A percentile compares a stretch with the other conserved stretches of the same genome.
Conservation (phyloP, 306 rosid species). For the Malus fusca region DNA sequence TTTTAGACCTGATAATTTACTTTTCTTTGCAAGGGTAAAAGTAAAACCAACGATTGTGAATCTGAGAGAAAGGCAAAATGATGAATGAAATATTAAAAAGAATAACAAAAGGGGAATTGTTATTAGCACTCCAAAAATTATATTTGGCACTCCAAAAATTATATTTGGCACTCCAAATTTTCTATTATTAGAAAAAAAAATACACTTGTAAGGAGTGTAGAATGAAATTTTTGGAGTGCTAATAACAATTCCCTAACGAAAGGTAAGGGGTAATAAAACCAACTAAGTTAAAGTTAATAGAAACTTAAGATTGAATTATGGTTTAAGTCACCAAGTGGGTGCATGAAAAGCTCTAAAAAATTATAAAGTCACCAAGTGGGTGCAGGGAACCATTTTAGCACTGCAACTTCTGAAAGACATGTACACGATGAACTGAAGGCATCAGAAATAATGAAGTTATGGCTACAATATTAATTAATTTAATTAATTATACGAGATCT, state of each 20-base stretch:
- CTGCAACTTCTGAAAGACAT: conserved; percentile 4
- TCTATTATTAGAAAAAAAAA: too few relatives aligned
- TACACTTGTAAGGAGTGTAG: too few relatives aligned
- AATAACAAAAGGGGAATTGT: not conserved
- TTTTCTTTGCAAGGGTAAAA: not conserved
- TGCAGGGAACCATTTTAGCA: conserved; percentile 21
- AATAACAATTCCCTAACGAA: not conserved
- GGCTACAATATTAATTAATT: not conserved
- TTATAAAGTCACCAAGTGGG: not conserved
- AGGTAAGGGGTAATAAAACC: not conserved
- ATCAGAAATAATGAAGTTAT: not conserved
- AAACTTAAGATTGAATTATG: not conserved
- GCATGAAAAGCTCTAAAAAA: conserved; percentile 1
- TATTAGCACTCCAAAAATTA: too few relatives aligned
- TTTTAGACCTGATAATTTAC: not conserved
- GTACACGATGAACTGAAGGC: not conserved
- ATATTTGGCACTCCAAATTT: too few relatives aligned
- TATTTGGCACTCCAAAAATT: too few relatives aligned
- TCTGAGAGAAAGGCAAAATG: not conserved
- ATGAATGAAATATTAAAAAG: not conserved
- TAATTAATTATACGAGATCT: conserved; percentile 8
- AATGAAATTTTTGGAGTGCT: too few relatives aligned
- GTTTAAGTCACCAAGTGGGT: conserved; percentile 7
- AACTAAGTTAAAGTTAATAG: not conserved
- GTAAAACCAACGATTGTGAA: not conserved